phyloP scores from a whole-genome alignment of 2,329 filamentous ascomycete genomes.

The Oidium heveae region DNA sequence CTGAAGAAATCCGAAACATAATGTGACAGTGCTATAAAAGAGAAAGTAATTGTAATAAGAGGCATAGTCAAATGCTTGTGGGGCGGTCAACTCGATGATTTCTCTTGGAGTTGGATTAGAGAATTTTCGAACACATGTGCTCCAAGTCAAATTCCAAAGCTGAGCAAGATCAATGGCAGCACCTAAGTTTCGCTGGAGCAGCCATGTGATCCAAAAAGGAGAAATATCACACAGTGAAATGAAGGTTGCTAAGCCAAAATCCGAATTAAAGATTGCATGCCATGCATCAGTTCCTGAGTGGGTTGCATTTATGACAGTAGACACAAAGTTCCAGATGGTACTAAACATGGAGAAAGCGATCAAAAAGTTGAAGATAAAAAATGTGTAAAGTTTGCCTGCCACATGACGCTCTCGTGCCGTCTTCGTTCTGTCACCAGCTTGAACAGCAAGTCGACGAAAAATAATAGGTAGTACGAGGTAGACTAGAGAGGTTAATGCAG shows the following conservation, averaged over 20 bases:
- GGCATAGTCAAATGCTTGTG: constrained; percentile 80
- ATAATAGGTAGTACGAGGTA: constrained; percentile 76
- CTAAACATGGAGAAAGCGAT: constrained; percentile 86
- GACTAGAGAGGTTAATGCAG: constrained; percentile 63
- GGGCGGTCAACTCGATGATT: constrained; percentile 77
- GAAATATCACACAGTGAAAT: constrained; percentile 58
- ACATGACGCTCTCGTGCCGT: constrained; percentile 82
- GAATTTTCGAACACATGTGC: constrained; percentile 66
- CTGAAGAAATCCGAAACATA: constrained; percentile 67
- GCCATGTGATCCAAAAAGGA: constrained; percentile 81
- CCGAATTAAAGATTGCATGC: constrained; percentile 37
- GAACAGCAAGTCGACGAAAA: constrained; percentile 65
- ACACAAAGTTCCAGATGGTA: constrained; percentile 49
- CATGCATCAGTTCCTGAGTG: constrained; percentile 33
- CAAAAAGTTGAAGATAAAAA: constrained; percentile 95
- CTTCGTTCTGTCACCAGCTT: constrained; percentile 73
- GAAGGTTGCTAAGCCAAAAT: constrained; percentile 40
- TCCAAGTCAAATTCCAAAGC: constrained; percentile 57
- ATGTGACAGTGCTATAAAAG: constrained; percentile 72
- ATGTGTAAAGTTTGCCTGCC: constrained; percentile 68
- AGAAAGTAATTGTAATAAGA: constrained; percentile 97
- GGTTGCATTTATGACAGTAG: constrained; percentile 34
- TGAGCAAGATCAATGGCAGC: constrained; percentile 88
- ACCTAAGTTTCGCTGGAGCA: constrained; percentile 78
- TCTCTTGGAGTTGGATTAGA: constrained; percentile 71